Percentiles rank a stretch among this genome's conserved stretches.
These are phyloP conservation scores for Acacia crassicarpa DNA, from an alignment of 306 rosid genomes.

Conservation along the genomic window DNA sequence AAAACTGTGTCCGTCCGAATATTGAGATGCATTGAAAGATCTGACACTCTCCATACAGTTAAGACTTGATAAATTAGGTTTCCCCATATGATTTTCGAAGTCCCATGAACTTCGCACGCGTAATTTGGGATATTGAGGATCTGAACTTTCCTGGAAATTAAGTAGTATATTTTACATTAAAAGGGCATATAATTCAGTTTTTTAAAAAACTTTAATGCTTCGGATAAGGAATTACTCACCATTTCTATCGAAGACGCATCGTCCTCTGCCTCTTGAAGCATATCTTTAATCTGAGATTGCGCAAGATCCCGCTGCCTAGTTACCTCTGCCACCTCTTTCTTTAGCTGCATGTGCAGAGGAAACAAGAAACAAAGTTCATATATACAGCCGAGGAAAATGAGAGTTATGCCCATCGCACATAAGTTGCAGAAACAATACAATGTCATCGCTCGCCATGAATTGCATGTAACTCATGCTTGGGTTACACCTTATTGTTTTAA, in stretches of 20 bases:
- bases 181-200: background rate
- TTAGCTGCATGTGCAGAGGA: slow-evolving; percentile 60
- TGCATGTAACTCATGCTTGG: slow-evolving; percentile 4
- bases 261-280: slow-evolving; percentile 58
- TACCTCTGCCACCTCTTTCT: slow-evolving; percentile 65
- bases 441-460: background rate
- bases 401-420: background rate
- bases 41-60: slow-evolving; percentile 46
- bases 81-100: slow-evolving; percentile 44
- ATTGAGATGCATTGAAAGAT: slow-evolving; percentile 73
- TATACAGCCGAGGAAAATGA: slow-evolving; percentile 5
- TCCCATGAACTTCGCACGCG: slow-evolving; percentile 64
- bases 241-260: slow-evolving; percentile 43
- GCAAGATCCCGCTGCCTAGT: slow-evolving; percentile 70
- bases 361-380: slow-evolving; percentile 21
- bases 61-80: slow-evolving; percentile 36
- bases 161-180: slow-evolving; percentile 28
- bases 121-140: slow-evolving; percentile 61
- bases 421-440: slow-evolving; percentile 3
- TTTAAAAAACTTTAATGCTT: slow-evolving; percentile 10
- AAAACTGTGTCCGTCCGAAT: slow-evolving; percentile 70
- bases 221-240: slow-evolving; percentile 43
- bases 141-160: slow-evolving; percentile 53
- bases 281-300: slow-evolving; percentile 72
- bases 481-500: background rate